Base-by-base conservation (phyloP, 2,329 filamentous ascomycete species). In the Curvularia verruculosa region DNA sequence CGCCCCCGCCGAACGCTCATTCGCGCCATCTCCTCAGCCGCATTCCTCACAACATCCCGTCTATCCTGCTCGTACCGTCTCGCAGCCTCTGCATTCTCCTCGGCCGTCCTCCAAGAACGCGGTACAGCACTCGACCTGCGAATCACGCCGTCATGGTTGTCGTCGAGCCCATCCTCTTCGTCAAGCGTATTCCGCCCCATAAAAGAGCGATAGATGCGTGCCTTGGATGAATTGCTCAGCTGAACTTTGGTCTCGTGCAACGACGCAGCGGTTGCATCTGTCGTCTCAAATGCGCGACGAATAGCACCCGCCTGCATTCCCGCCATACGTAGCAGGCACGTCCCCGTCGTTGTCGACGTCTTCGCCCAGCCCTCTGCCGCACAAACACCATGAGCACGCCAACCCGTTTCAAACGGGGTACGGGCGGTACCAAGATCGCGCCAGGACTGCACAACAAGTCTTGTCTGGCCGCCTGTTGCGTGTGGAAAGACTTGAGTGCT, bases 321-420 rank as follows among this genome's bases (percentile, higher is more conserved):
- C 34, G 47, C 56, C n/a, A 53, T 37, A 1, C 59, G 29, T 4
- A 61, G 40, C 36, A 54, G 31, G 31, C 54, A 59, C 31, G 43
- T 54, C 9, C 28, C 28, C 28, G 28, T 10, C 19, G 41, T 41
- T 1, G 52, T 49, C 48, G 43, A 12, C 9, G 53, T 24, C 12
- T 15, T 46, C 28, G 8, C 19, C 24, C 1, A 37, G 13, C 50
- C 54, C 28, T 41, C 48, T 2, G 36, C 29, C 6, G 23, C 26
- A 13, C 52, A 56, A n/a, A 65, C 60, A 0, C 70, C 72, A 55
- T 75, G 72, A 1, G 64, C 65, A 2, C 72, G 58, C 72, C 72
- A 75, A 4, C 6, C 34, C 2, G 52, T 49, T 6, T 72, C 64
- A 19, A 75, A 75, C 13, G 70, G 70, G 5, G 41, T 64, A 23